Evolutionary conservation across 163 green algal species (phyloP).

Genomic region (Dunaliella salina): DNA sequence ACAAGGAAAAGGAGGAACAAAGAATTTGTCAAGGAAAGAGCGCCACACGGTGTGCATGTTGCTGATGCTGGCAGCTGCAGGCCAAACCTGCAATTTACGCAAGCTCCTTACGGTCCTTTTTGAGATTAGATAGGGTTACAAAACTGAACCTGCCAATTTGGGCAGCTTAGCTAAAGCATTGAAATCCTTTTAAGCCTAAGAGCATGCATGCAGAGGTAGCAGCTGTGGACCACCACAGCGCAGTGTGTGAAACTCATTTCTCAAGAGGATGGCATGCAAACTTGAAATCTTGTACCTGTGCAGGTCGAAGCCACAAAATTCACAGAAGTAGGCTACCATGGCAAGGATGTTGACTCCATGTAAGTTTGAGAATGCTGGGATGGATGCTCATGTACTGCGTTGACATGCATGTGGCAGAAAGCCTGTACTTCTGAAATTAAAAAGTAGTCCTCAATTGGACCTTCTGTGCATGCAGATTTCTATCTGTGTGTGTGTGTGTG

Average conservation of each 20-base stretch:
- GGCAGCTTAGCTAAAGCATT: no score
- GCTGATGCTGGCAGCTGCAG: not conserved
- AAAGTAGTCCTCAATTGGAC: no score
- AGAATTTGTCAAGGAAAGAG: not conserved
- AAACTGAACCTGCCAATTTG: not conserved
- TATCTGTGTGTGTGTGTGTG: no score
- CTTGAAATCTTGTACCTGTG: not conserved
- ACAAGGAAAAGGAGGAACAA: no score
- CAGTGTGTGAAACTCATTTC: not conserved
- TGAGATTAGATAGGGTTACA: no score
- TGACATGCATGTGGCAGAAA: no score
- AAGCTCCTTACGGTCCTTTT: no score
- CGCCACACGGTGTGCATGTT: not conserved
- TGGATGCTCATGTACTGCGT: no score
- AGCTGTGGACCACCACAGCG: not conserved
- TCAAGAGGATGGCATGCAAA: no score
- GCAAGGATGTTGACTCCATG: constrained; percentile 92
- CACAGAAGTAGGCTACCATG: constrained; percentile 96
- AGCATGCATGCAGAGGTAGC: not conserved
- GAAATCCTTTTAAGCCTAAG: no score
- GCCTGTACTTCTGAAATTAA: no score
- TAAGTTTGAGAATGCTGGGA: not conserved
- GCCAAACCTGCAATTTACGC: not conserved
- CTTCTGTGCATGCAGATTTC: no score
- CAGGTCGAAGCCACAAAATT: constrained; percentile 90